A percentile compares a stretch with the other conserved stretches of the same genome.
phyloP scores from a whole-genome alignment of 140 eudicot genomes.

The Senecio squalidus region DNA sequence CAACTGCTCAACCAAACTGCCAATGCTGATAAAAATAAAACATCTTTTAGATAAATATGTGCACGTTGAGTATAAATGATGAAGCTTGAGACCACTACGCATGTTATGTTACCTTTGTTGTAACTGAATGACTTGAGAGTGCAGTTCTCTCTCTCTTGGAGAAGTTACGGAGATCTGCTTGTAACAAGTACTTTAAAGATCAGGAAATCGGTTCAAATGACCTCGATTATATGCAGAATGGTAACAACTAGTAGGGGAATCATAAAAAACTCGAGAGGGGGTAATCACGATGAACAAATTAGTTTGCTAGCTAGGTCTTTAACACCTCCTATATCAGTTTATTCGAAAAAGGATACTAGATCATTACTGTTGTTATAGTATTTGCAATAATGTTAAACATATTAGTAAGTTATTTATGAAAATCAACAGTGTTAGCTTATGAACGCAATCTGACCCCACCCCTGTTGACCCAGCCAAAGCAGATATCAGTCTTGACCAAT shows the following conservation, averaged over 20 bases:
- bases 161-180: slow-evolving; percentile 36
- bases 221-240: neutral
- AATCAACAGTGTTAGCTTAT: too few relatives aligned
- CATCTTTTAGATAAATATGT: neutral
- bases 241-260: neutral
- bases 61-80: neutral
- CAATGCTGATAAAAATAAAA: slow-evolving; percentile 44
- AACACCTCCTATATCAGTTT: too few relatives aligned
- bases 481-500: too few relatives aligned
- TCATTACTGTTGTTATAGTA: neutral
- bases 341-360: neutral
- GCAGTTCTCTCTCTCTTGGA: slow-evolving; percentile 56
- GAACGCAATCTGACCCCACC: neutral
- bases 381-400: neutral
- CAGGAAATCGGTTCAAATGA: neutral
- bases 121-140: slow-evolving; percentile 63
- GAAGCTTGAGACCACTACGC: neutral
- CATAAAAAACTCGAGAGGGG: neutral
- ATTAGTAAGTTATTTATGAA: too few relatives aligned
- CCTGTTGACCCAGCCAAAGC: neutral
- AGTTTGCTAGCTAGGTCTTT: neutral
- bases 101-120: slow-evolving; percentile 60
- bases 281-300: neutral
- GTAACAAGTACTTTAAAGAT: slow-evolving; percentile 2
- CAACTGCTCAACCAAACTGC: slow-evolving; percentile 62